Base-by-base conservation (phyloP, 2,329 filamentous ascomycete species). In the Pezicula rhizophila region DNA sequence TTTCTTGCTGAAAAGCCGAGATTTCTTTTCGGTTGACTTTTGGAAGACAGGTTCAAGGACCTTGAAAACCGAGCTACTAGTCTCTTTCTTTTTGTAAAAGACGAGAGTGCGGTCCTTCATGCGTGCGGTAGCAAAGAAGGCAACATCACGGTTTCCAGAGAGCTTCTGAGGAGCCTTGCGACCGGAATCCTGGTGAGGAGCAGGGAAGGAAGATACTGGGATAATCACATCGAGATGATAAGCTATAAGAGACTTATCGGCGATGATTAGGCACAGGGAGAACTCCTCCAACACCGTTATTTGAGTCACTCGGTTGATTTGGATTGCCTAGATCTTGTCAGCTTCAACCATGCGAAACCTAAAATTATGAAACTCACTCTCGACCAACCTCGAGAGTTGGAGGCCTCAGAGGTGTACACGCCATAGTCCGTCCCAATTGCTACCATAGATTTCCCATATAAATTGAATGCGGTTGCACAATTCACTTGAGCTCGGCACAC, bases 71-170 rank as follows among this genome's bases (percentile, higher is more conserved):
- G 89, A 96, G 60, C 91, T 89, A 52, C 96, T 77, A 25, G 86
- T 86, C 65, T 97, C 93, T 53, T 89, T 88, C 66, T 95, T 95
- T 72, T 97, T 97, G 78, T 97, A 99, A 67, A 99, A 92, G 25
- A 99, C 83, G 7, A 99, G 74, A 56, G 87, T 91, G 7, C 93
- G 82, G 52, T 99, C 93, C 74, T 99, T 99, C 91, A 99, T 96
- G 51, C 87, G 83, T 8, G 92, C 93, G 1, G 90, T 93, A 14
- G 90, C 89, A 66, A 99, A 99, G 75, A 97, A 99, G 12, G 91
- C 88, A 17, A 99, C 91, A 63, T 99, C 93, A 64, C 93, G 88
- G 55, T 85, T 87, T 25, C 85, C 84, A 2, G 84, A 87, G 31
- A 99, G 77, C 60, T 92, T 89, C 65, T 97, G 92, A 0, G 93